Percentiles rank a stretch among this genome's conserved stretches.
Evolutionary conservation across 2,329 filamentous ascomycete species (phyloP).

Genomic region (Cercospora sp.): DNA sequence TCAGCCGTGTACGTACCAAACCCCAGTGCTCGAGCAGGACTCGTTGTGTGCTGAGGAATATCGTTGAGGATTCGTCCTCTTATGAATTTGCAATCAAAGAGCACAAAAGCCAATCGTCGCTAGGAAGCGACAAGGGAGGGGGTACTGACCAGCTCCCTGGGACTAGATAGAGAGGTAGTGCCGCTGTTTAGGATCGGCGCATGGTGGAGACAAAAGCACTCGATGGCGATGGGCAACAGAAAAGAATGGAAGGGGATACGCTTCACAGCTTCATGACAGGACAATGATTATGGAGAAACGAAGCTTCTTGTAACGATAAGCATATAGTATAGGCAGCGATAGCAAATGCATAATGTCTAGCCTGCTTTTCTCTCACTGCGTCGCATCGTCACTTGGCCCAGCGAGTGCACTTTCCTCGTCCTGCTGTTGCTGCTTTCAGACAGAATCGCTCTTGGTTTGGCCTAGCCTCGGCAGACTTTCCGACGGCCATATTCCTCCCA

Average conservation of each 20-base stretch:
- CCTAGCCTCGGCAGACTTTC: neutral
- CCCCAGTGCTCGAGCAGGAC: neutral
- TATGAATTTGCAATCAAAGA: neutral
- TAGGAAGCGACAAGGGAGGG: neutral
- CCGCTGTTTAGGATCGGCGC: neutral
- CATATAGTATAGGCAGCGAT: neutral
- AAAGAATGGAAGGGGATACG: neutral
- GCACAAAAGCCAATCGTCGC: neutral
- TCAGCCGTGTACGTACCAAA: neutral
- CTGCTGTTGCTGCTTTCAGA: neutral
- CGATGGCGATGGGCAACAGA: neutral
- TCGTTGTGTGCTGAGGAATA: neutral
- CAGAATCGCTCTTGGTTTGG: neutral
- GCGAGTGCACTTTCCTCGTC: neutral
- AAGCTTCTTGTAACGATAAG: neutral
- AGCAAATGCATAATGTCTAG: conserved; percentile 2
- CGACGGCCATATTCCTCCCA: neutral
- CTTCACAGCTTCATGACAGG: conserved; percentile 3
- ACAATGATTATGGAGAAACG: neutral
- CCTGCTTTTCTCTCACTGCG: neutral
- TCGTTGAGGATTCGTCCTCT: neutral
- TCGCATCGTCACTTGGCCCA: neutral
- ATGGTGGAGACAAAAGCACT: neutral
- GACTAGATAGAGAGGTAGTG: neutral
- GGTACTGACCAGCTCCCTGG: neutral